Evolutionary conservation across 2,329 filamentous ascomycete species (phyloP).

Genomic region (Pseudocercospora fuligena): DNA sequence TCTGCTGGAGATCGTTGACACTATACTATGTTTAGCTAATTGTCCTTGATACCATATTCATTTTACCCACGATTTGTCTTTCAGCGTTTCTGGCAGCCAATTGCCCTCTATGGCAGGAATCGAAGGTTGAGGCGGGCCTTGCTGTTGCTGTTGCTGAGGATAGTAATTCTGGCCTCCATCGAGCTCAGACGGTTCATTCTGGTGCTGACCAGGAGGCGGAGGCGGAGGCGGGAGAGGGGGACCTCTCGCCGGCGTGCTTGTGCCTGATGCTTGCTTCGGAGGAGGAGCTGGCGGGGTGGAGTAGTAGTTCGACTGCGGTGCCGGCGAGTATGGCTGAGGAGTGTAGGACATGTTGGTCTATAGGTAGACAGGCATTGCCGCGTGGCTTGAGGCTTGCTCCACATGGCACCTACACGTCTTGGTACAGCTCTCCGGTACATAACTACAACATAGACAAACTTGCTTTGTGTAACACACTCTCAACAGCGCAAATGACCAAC

Average conservation of each 20-base stretch:
- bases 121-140: slow-evolving; percentile 17
- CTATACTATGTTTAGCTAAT: slow-evolving; percentile 44
- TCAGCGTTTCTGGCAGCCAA: slow-evolving; percentile 77
- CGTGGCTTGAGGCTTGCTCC: background rate
- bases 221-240: slow-evolving; percentile 54
- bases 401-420: no score
- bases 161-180: slow-evolving; percentile 30
- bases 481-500: background rate
- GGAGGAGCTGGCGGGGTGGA: slow-evolving; percentile 55
- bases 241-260: slow-evolving; percentile 49
- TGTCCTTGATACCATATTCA: background rate
- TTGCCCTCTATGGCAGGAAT: slow-evolving; percentile 55
- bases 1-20: slow-evolving; percentile 75
- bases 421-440: background rate
- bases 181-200: slow-evolving; percentile 35
- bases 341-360: slow-evolving; percentile 30
- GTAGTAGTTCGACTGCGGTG: slow-evolving; percentile 41
- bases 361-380: background rate
- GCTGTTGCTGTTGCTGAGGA: slow-evolving; percentile 21
- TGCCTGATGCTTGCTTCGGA: slow-evolving; percentile 50
- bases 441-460: background rate
- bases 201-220: slow-evolving; percentile 45
- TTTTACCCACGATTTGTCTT: slow-evolving; percentile 77
- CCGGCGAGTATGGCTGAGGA: slow-evolving; percentile 27
- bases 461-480: background rate